These are phyloP conservation scores for Candida wancherniae DNA, from an alignment of 805 yeast genomes.

Conservation along the genomic window DNA sequence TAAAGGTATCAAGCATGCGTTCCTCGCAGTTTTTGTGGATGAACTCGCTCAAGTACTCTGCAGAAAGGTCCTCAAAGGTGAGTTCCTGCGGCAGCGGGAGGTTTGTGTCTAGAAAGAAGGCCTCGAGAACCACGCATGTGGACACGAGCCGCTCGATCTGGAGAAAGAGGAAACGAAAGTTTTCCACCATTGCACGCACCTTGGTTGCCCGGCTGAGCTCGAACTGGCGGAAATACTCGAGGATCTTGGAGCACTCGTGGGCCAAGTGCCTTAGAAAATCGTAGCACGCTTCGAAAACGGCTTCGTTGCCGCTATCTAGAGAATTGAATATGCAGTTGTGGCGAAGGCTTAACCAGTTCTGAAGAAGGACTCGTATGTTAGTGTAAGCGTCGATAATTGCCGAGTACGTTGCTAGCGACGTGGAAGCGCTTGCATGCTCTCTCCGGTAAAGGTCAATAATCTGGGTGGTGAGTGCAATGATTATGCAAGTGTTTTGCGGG, in stretches of 20 bases:
- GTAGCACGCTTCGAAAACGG: slow-evolving; percentile 21
- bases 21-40: slow-evolving; percentile 4
- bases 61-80: neutral
- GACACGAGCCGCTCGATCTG: slow-evolving; percentile 1
- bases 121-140: slow-evolving; percentile 5
- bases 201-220: too few relatives aligned
- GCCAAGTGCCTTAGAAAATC: slow-evolving; percentile 7
- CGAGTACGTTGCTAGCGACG: slow-evolving; percentile 15
- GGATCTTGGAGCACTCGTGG: slow-evolving; percentile 4
- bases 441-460: slow-evolving; percentile 3
- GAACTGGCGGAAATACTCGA: slow-evolving; percentile 3
- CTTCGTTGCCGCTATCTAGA: slow-evolving; percentile 19
- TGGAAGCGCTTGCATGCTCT: slow-evolving; percentile 1
- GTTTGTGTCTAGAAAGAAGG: slow-evolving; percentile 13
- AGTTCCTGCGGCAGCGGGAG: too few relatives aligned
- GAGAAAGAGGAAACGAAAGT: slow-evolving; percentile 1
- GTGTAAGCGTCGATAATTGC: slow-evolving; percentile 2
- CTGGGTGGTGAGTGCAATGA: slow-evolving; percentile 8
- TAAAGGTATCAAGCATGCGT: slow-evolving; percentile 4
- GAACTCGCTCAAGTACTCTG: slow-evolving; percentile 5
- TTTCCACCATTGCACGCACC: neutral
- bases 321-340: slow-evolving; percentile 12
- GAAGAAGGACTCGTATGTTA: slow-evolving; percentile 5
- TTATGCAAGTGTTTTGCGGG: slow-evolving; percentile 12
- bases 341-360: slow-evolving; percentile 13